Evolutionary conservation across 345 rosid genomes (phyloP), one percentile per base, ranked within the genome.

Genomic region (Populus alba): DNA sequence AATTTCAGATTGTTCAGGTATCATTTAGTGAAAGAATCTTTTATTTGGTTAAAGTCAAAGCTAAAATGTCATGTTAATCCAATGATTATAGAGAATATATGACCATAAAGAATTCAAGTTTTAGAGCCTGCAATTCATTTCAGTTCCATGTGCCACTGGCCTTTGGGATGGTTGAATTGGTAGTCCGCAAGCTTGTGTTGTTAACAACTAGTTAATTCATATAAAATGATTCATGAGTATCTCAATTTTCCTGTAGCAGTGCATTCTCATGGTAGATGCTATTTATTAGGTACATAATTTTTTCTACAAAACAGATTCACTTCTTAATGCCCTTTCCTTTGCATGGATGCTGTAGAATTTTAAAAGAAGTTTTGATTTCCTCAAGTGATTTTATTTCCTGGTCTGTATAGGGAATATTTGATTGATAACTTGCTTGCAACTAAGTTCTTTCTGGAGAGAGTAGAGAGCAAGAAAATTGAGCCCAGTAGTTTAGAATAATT

Each of bases 391-490:
- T 10, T 53, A 53, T 53, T 22, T 53, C 59, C 59, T 15, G n/a
- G 59, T 51, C 9, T 8, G 22, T 51, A 18, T 51, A 6, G 57
- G 59, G 59, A 51, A 51, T 51, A 1, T 18, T 51, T 51, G 59
- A 51, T 2, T 6, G 22, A 18, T 41, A 41, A 41, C 13, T 41
- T 90, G 96, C 75, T 90, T 25, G 92, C 91, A 5, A 85, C 89
- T 0, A 90, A 87, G 89, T 81, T 91, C 18, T 89, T 91, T 11
- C 86, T 89, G 5, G 92, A 88, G 72, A 91, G 86, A 85, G 88
- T 77, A 6, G 47, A 45, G 38, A 69, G 68, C 27, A 59, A 47
- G 8, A 7, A 51, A 51, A 51, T 51, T 51, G 3, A 2, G 3
- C 6, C 59, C 59, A 6, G 59, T 18, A 66, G 76, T 17, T 72